Base-by-base conservation (phyloP, 768 basidiomycete genomes). In the Leccinum rimulosum region DNA sequence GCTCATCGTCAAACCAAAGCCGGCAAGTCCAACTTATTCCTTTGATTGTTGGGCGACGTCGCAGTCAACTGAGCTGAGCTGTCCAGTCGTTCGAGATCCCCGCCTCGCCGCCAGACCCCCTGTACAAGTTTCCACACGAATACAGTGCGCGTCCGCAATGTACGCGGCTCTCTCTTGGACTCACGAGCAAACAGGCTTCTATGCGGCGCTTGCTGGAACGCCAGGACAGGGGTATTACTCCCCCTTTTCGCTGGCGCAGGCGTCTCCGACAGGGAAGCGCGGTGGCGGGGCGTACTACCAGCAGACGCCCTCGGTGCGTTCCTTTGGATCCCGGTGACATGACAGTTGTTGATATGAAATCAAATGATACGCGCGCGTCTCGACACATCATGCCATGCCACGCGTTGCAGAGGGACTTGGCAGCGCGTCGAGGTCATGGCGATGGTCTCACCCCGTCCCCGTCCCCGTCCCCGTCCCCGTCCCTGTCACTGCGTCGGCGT, bases 1-100 rank as follows among this genome's bases (percentile, higher is more conserved):
- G 64, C 64, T 73, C 33, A 64, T 73, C 50, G 60, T 73, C 54
- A 65, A 69, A 48, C 71, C 70, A 27, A 71, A 71, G 51, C 70
- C 70, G 56, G 70, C 60, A 52, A 59, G 70, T 73, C 52, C 40
- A 28, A 15, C 17, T 22, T 49, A 33, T 33, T 31, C 22, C 4
- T 17, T 19, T 28, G 4, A 9, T 15, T 25, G 22, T 27, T 27
- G 22, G 25, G 22, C 12, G 14, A 17, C 9, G 22, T 25, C 22
- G 47, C 12, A 5, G 22, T 49, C 47, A 49, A 25, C 25, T 25
- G 19, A 47, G 17, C 17, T 47, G 11, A 22, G 22, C 22, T 22
- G 22, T 0, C 19, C 25, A 71, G 70, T 65, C 71, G 35, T 73
- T 71, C 31, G 65, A 71, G 10, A 22, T 71, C 33, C 71, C 70